These are phyloP conservation scores for Fraxinus pennsylvanica DNA, from an alignment of 257 asterid genomes.

Conservation along the genomic window DNA sequence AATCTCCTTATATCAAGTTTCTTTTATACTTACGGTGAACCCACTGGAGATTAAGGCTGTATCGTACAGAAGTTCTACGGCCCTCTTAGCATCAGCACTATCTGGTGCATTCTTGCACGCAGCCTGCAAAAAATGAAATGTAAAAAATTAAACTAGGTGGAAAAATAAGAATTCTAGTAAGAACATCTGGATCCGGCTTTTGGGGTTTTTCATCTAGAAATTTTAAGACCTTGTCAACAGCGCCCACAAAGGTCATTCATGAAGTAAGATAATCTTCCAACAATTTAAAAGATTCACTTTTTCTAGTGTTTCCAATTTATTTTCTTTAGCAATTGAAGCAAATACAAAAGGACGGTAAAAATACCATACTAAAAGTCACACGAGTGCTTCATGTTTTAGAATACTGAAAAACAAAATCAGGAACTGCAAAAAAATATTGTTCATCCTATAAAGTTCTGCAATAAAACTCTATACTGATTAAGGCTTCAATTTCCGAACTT, in stretches of 20 bases:
- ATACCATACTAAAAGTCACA: neutral
- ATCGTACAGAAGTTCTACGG: constrained; percentile 82
- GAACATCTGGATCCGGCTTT: neutral
- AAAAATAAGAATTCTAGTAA: neutral
- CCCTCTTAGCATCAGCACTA: constrained; percentile 86
- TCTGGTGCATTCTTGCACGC: constrained; percentile 94
- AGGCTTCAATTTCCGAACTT: neutral
- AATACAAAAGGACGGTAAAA: neutral
- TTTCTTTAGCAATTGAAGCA: neutral
- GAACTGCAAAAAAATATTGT: neutral
- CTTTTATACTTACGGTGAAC: constrained; percentile 63
- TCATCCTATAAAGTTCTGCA: neutral
- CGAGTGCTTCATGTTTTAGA: neutral
- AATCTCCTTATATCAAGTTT: neutral
- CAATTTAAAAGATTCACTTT: neutral
- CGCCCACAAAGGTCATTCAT: neutral
- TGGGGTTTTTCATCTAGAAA: neutral
- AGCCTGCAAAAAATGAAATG: constrained; percentile 56
- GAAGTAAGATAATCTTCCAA: neutral
- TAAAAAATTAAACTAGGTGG: neutral
- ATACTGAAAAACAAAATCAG: neutral
- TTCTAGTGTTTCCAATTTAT: neutral
- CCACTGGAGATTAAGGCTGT: constrained; percentile 97
- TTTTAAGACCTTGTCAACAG: neutral
- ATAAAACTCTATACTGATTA: neutral